Evolutionary conservation across 768 basidiomycete genomes (phyloP).

Genomic region (Suillus clintonianus): DNA sequence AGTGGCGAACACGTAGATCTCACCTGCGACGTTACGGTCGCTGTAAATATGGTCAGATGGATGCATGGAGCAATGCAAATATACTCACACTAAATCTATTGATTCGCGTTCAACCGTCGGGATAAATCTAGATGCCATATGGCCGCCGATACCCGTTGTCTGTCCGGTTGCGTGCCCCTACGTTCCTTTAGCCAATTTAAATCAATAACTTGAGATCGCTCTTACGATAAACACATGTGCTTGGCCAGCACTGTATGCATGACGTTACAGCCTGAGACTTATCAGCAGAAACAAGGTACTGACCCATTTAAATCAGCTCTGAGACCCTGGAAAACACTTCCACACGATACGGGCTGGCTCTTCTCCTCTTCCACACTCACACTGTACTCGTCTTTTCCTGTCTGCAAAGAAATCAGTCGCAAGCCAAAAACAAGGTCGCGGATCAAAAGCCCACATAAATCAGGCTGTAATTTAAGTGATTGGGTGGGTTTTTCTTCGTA

Average conservation of each 20-base stretch:
- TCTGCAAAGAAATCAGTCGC: slow-evolving; percentile 42
- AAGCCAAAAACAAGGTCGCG: not conserved
- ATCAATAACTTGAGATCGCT: slow-evolving; percentile 4
- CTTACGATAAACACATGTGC: slow-evolving; percentile 85
- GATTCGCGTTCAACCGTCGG: slow-evolving; percentile 96
- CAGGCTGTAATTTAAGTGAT: slow-evolving; percentile 71
- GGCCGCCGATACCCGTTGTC: slow-evolving; percentile 79
- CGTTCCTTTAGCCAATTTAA: slow-evolving; percentile 6
- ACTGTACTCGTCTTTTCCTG: slow-evolving; percentile 80
- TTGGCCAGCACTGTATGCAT: slow-evolving; percentile 51
- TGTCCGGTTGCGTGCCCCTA: slow-evolving; percentile 91
- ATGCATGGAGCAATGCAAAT: not conserved
- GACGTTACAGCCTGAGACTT: not conserved
- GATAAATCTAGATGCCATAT: slow-evolving; percentile 83
- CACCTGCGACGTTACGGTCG: slow-evolving; percentile 80
- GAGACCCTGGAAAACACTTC: slow-evolving; percentile 85
- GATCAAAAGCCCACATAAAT: slow-evolving; percentile 65
- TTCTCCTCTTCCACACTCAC: slow-evolving; percentile 69
- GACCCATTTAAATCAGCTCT: slow-evolving; percentile 86
- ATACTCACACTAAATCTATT: slow-evolving; percentile 79
- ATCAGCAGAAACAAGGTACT: slow-evolving; percentile 17
- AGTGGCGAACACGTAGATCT: slow-evolving; percentile 17
- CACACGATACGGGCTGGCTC: slow-evolving; percentile 56
- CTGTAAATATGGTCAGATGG: slow-evolving; percentile 34
- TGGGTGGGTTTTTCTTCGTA: slow-evolving; percentile 93